Base-by-base conservation (phyloP, 2,329 filamentous ascomycete species). In the Periglandula ipomoeae region DNA sequence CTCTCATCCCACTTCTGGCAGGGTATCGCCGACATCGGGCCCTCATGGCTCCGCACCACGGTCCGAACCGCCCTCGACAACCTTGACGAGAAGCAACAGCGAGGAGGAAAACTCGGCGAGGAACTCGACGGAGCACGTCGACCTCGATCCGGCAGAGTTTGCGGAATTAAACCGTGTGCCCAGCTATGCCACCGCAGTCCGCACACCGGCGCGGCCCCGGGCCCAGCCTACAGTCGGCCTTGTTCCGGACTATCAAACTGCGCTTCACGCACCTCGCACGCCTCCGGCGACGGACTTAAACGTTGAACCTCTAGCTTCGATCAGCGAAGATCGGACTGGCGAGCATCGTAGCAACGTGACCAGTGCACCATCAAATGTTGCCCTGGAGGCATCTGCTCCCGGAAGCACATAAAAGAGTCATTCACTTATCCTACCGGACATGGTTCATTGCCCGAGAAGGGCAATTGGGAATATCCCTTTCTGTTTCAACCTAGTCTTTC, bases 101-200 rank as follows among this genome's bases (percentile, higher is more conserved):
- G 70, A 67, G 51, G 76, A 77, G 46, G 67, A 71, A 9, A 63
- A 66, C 4, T 77, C 76, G 15, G 74, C 74, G 4, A 69, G 74
- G 49, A 72, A 74, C 53, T 81, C 78, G 7, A 73, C 75, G 4
- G 75, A 81, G 55, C 76, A 82, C 53, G 58, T 74, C 44, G 76
- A 82, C 51, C 72, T 73, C 43, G 70, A 77, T 27, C 77, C 82
- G 50, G 68, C 73, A 17, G 81, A 85, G 53, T 67, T 87, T 55
- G 75, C 77, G 43, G 77, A 81, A 54, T 68, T 89, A 38, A 85
- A 75, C 61, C 85, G 85, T 55, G 85, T 90, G 2, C 86, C 86
- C 1, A 89, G 85, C 49, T 90, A 90, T 62, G 76, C 78, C 15
- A 89, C 86, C 1, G 86, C 86, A 0, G 79, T 89, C 23, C 79